phyloP scores from a whole-genome alignment of 2,329 filamentous ascomycete genomes.

The Nothomitra cinnamomea region DNA sequence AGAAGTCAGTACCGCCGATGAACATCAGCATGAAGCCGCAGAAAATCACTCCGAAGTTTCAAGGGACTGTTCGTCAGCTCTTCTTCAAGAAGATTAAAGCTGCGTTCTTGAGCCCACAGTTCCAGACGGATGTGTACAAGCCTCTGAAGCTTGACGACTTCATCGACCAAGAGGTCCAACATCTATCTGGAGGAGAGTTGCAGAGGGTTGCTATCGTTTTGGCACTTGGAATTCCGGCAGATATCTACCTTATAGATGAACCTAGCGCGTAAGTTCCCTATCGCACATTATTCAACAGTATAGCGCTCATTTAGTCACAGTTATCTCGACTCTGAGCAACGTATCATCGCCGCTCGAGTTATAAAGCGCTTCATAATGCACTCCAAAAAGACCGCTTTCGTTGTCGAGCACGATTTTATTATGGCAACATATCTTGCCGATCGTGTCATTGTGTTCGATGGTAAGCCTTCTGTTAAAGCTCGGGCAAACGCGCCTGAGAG shows the following conservation, averaged over 20 bases:
- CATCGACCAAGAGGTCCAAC: slow-evolving; percentile 98
- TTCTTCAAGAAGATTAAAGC: slow-evolving; percentile 99
- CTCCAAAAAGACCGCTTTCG: slow-evolving; percentile 96
- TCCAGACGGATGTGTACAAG: slow-evolving; percentile 99
- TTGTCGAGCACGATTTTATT: slow-evolving; percentile 99
- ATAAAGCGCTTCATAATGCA: slow-evolving; percentile 99
- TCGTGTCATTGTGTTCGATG: slow-evolving; percentile 96
- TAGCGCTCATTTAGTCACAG: slow-evolving; percentile 5
- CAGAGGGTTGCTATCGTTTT: slow-evolving; percentile 97
- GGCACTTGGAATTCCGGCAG: slow-evolving; percentile 84
- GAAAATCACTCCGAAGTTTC: slow-evolving; percentile 97
- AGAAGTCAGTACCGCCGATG: slow-evolving; percentile 70
- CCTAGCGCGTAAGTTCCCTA: slow-evolving; percentile 45
- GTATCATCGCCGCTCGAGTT: slow-evolving; percentile 90
- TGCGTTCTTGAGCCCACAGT: slow-evolving; percentile 88
- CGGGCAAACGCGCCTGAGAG: slow-evolving; percentile 84
- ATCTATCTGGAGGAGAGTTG: slow-evolving; percentile 96
- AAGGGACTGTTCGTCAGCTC: slow-evolving; percentile 87
- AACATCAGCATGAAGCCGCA: slow-evolving; percentile 99
- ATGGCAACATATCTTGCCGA: slow-evolving; percentile 77
- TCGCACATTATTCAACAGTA: background rate
- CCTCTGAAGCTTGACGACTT: slow-evolving; percentile 98
- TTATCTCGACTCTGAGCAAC: slow-evolving; percentile 97
- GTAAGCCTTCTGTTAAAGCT: slow-evolving; percentile 72
- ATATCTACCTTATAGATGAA: slow-evolving; percentile 98